Conservation (phyloP, 441 rosid genomes). For the Aleurites moluccanus region DNA sequence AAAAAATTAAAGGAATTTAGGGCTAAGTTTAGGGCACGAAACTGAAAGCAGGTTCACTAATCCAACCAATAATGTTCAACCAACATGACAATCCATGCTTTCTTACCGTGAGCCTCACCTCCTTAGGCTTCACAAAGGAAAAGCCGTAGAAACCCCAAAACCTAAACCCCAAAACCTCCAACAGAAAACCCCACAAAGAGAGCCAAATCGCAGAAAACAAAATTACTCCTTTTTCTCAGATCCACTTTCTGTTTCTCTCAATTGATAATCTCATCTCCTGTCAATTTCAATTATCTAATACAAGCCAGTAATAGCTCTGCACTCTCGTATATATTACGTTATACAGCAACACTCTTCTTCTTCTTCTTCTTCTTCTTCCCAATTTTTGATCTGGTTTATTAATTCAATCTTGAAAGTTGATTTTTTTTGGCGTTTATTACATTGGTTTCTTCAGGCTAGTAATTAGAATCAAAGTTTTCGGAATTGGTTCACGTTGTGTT, state of each 20-base stretch:
- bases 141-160: too few relatives aligned
- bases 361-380: neutral
- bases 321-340: neutral
- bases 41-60: too few relatives aligned
- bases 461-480: neutral
- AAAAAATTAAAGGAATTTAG: neutral
- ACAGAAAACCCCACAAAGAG: neutral
- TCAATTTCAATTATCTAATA: neutral
- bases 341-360: neutral
- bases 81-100: neutral
- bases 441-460: neutral
- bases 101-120: neutral
- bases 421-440: neutral
- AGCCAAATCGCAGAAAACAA: neutral
- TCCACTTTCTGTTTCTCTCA: neutral
- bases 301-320: neutral
- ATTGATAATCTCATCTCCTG: neutral
- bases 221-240: neutral
- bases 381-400: neutral
- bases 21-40: constrained; percentile 4
- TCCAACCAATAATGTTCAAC: neutral
- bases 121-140: too few relatives aligned
- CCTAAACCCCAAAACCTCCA: constrained; percentile 4
- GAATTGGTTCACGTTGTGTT: neutral
- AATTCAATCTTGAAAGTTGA: neutral